Evolutionary conservation across 2,329 filamentous ascomycete species (phyloP), one percentile per base, ranked within the genome.

Genomic region (Neofusicoccum kwambonambiense): DNA sequence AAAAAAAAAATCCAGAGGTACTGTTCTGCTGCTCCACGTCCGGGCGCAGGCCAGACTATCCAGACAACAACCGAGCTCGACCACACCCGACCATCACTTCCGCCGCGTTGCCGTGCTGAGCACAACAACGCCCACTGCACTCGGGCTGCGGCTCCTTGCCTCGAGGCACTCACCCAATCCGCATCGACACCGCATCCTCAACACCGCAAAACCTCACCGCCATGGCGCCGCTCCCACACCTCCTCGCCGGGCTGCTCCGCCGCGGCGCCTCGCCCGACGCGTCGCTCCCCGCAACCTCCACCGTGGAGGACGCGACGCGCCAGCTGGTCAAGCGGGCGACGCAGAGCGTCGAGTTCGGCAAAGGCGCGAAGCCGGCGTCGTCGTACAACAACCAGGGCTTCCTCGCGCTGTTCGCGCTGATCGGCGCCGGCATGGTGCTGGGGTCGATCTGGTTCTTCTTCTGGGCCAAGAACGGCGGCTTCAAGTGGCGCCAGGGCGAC

Each of bases 401-500:
- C 71, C 91, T 98, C 74, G 89, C 90, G 0, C 82, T 98, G 0
- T 97, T 98, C 75, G 95, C 91, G 6, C 77, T 98, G n/a, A 87
- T 98, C 60, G 92, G 91, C 39, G 88, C 88, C 0, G 87, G 81
- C 35, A 90, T 98, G 74, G 90, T 95, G 19, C 66, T 91, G 2
- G 86, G 83, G 0, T 86, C 84, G 27, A 92, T 98, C 74, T 99
- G 95, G 95, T 98, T 99, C 85, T 99, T 99, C 85, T 97, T 78
- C 71, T 96, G 92, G 90, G 94, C 94, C 65, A 94, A 91, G 80
- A 97, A 98, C 71, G 95, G 95, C 67, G 95, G 95, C 13, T 97
- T 98, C 81, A 82, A 90, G 68, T 98, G 93, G 84, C 85, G 86
- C 52, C 82, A 96, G 68, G 84, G 87, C 41, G 95, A 99, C 78